Percentiles rank a stretch among this genome's conserved stretches.
These are phyloP conservation scores for Venturia asperata DNA, from an alignment of 2,329 filamentous ascomycete genomes.

Conservation along the genomic window DNA sequence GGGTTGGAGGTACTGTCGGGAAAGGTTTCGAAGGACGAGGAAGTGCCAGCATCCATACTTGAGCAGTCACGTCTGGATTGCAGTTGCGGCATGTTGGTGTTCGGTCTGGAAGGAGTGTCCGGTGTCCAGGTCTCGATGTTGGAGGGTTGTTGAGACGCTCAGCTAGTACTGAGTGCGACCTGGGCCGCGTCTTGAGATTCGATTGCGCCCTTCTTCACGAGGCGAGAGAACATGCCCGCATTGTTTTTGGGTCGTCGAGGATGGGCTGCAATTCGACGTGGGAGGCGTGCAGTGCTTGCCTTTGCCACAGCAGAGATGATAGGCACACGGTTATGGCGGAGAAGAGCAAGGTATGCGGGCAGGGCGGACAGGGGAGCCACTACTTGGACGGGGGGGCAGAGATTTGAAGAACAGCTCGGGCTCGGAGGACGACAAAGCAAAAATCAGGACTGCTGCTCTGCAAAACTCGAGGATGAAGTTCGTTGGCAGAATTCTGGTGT, in stretches of 20 bases:
- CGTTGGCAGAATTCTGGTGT: not conserved
- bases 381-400: not conserved
- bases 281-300: slow-evolving; percentile 8
- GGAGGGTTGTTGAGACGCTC: not conserved
- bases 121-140: not conserved
- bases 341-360: not conserved
- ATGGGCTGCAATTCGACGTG: slow-evolving; percentile 8
- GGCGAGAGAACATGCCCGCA: not conserved
- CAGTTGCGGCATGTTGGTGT: slow-evolving; percentile 5
- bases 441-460: not conserved
- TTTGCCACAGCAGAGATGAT: slow-evolving; percentile 1
- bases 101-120: not conserved
- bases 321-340: slow-evolving; percentile 12
- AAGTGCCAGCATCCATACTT: not conserved
- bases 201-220: slow-evolving; percentile 1
- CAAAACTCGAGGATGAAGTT: not conserved
- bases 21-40: not conserved
- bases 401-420: not conserved
- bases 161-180: slow-evolving; percentile 11
- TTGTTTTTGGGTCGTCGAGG: not conserved
- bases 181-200: not conserved
- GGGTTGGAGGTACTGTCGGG: slow-evolving; percentile 5
- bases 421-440: not conserved
- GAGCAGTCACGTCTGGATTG: not conserved
- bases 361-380: not conserved